A percentile compares a stretch with the other conserved stretches of the same genome.
Evolutionary conservation across 331 rosid species (phyloP).

Genomic region (Rhamnella rubrinervis): DNA sequence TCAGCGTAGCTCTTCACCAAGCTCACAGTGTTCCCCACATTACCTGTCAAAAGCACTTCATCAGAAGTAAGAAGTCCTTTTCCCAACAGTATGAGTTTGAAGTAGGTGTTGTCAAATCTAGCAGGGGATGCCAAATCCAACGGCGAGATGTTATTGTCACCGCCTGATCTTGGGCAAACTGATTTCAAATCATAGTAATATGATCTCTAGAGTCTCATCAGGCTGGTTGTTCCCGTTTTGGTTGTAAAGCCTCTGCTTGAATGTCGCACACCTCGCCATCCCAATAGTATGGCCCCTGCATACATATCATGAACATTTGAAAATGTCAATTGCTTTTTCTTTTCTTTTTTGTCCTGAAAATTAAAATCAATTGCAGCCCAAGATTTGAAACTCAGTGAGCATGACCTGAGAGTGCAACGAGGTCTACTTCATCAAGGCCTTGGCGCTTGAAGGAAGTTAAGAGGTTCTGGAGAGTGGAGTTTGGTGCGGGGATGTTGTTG

Average conservation of each 20-base stretch:
- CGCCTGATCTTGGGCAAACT: constrained; percentile 65
- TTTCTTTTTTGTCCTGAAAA: too few relatives aligned
- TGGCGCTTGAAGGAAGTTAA: constrained; percentile 61
- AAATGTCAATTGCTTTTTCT: too few relatives aligned
- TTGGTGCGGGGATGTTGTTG: constrained; percentile 73
- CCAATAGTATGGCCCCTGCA: constrained; percentile 90
- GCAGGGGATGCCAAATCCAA: constrained; percentile 80
- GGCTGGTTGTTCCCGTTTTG: constrained; percentile 82
- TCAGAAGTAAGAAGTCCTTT: constrained; percentile 79
- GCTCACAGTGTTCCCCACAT: constrained; percentile 29
- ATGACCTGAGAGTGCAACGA: constrained; percentile 83
- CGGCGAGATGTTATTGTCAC: constrained; percentile 65
- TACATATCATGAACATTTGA: neutral
- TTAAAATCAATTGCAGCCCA: too few relatives aligned
- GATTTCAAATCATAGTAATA: constrained; percentile 69
- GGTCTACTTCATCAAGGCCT: constrained; percentile 78
- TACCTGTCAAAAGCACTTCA: constrained; percentile 67
- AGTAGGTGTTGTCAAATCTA: constrained; percentile 68
- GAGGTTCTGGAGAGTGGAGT: constrained; percentile 58
- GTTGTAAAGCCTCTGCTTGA: constrained; percentile 87
- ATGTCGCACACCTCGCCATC: constrained; percentile 68
- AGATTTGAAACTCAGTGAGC: too few relatives aligned
- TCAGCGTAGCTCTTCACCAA: constrained; percentile 57
- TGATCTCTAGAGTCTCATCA: constrained; percentile 54
- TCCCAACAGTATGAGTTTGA: constrained; percentile 62